Evolutionary conservation across 768 basidiomycete genomes (phyloP).

Genomic region (Pleurotus ostreatus): DNA sequence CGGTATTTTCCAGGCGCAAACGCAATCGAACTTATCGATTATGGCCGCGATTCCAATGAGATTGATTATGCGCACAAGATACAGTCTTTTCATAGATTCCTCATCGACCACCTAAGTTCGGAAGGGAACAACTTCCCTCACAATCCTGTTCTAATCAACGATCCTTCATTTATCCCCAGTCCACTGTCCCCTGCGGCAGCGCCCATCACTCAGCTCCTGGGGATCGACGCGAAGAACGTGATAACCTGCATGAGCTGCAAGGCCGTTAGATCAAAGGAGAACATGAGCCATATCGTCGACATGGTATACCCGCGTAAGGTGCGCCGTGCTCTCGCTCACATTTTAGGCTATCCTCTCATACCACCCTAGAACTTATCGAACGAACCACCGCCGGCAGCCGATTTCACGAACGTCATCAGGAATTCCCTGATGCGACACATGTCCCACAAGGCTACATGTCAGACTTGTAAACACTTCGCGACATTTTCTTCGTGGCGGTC

Average conservation of each 20-base stretch:
- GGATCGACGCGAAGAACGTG: slow-evolving; percentile 72
- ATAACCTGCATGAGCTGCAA: slow-evolving; percentile 77
- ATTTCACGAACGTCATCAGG: slow-evolving; percentile 68
- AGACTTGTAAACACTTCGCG: slow-evolving; percentile 73
- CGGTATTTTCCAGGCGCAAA: slow-evolving; percentile 46
- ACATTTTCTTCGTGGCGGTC: slow-evolving; percentile 69
- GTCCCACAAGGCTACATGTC: slow-evolving; percentile 84
- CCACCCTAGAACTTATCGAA: slow-evolving; percentile 27
- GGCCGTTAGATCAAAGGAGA: slow-evolving; percentile 66
- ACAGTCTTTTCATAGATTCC: slow-evolving; percentile 92
- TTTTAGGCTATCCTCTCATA: not conserved
- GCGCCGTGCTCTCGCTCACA: slow-evolving; percentile 11
- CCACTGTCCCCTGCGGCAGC: slow-evolving; percentile 42
- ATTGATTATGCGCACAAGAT: slow-evolving; percentile 86
- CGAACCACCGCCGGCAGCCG: slow-evolving; percentile 32
- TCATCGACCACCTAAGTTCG: slow-evolving; percentile 76
- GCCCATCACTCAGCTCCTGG: slow-evolving; percentile 83
- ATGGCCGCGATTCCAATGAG: slow-evolving; percentile 69
- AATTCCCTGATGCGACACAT: slow-evolving; percentile 78
- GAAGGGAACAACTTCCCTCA: slow-evolving; percentile 66
- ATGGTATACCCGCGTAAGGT: slow-evolving; percentile 86
- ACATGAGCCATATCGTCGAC: slow-evolving; percentile 81
- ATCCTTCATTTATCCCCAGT: slow-evolving; percentile 15
- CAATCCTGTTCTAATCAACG: slow-evolving; percentile 50
- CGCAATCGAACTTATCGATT: slow-evolving; percentile 87